A percentile compares a stretch with the other conserved stretches of the same genome.
These are phyloP conservation scores for Cladosporium cucumerinum DNA, from an alignment of 2,329 filamentous ascomycete species.

Conservation along the genomic window DNA sequence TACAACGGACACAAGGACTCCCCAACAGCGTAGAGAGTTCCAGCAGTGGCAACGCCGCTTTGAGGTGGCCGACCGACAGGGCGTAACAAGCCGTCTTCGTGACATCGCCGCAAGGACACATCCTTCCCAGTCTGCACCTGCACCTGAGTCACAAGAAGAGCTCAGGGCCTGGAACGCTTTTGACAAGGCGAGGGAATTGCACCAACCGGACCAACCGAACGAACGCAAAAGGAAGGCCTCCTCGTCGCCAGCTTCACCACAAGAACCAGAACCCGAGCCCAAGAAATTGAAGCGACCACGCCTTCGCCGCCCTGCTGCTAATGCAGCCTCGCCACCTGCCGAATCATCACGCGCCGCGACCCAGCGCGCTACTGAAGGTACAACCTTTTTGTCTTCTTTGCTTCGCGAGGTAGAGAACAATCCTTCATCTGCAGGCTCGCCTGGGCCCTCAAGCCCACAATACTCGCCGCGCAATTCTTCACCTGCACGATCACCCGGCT, in stretches of 20 bases:
- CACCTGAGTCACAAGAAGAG: constrained; percentile 75
- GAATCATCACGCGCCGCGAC: constrained; percentile 34
- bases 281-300: constrained; percentile 84
- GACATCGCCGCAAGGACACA: constrained; percentile 57
- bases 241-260: constrained; percentile 66
- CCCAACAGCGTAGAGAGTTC: constrained; percentile 56
- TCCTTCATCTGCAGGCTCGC: constrained; percentile 37
- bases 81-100: constrained; percentile 59
- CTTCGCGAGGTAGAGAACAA: constrained; percentile 78
- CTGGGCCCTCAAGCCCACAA: constrained; percentile 34
- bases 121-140: constrained; percentile 45
- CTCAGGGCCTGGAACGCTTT: constrained; percentile 85
- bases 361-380: constrained; percentile 48
- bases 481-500: constrained; percentile 58
- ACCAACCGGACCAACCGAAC: constrained; percentile 41
- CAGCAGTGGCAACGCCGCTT: constrained; percentile 80
- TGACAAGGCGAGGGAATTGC: constrained; percentile 73
- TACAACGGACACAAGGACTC: constrained; percentile 51
- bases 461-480: constrained; percentile 53
- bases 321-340: constrained; percentile 38
- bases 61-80: constrained; percentile 75
- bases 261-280: constrained; percentile 61
- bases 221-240: constrained; percentile 74
- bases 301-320: constrained; percentile 43
- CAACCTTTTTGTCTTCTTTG: constrained; percentile 81